Conservation (phyloP, 164 flowering plant species). For the Umbellularia californica region DNA sequence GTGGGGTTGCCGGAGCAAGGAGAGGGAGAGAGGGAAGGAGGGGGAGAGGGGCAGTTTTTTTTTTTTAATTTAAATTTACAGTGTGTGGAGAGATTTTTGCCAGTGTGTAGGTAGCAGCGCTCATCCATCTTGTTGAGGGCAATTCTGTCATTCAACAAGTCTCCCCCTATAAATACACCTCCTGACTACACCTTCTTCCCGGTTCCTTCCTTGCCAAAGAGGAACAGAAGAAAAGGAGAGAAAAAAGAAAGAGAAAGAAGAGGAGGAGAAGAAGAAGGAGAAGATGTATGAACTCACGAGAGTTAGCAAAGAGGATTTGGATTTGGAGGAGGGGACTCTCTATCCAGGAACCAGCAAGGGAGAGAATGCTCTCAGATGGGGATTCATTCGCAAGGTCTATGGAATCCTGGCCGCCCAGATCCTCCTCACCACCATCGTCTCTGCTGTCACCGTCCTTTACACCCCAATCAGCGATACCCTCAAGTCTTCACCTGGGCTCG, state of each 20-base stretch:
- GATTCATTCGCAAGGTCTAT: constrained; percentile 89
- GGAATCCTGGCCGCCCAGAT: constrained; percentile 85
- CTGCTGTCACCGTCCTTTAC: constrained; percentile 65
- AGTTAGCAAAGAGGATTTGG: constrained; percentile 37
- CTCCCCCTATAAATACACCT: too few relatives aligned
- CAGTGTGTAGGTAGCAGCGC: too few relatives aligned
- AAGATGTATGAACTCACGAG: constrained; percentile 54
- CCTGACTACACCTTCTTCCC: too few relatives aligned
- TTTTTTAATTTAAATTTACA: too few relatives aligned
- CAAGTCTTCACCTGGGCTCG: constrained; percentile 54
- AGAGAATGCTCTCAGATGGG: constrained; percentile 95
- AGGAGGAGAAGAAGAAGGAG: not conserved
- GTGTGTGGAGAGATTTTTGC: too few relatives aligned
- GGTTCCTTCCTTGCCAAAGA: too few relatives aligned
- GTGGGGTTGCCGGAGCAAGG: too few relatives aligned
- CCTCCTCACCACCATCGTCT: constrained; percentile 74
- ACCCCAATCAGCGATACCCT: constrained; percentile 68
- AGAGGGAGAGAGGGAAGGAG: too few relatives aligned
- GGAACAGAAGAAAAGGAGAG: not conserved
- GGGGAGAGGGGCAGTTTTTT: too few relatives aligned
- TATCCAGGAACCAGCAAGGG: constrained; percentile 77
- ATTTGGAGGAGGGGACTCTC: constrained; percentile 57
- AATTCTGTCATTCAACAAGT: too few relatives aligned
- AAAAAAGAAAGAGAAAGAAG: not conserved
- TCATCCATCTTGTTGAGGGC: too few relatives aligned